Evolutionary conservation across 768 basidiomycete genomes (phyloP).

Genomic region (Lentinula sp.): DNA sequence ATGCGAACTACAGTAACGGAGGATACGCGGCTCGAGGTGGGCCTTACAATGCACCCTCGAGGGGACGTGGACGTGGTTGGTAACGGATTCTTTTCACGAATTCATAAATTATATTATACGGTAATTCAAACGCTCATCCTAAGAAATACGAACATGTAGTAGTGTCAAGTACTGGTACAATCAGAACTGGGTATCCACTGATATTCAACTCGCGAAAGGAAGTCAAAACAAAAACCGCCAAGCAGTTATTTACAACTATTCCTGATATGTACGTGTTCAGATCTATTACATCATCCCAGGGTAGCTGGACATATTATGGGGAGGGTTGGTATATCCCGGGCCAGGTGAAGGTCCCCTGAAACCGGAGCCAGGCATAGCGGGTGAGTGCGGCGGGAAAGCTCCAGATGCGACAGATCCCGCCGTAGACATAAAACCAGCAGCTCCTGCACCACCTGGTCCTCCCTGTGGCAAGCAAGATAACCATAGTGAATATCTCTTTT

Average conservation of each 20-base stretch:
- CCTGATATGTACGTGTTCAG: background rate
- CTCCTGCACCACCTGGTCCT: conserved; percentile 17
- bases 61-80: conserved; percentile 50
- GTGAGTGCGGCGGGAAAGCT: background rate
- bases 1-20: conserved; percentile 7
- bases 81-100: conserved; percentile 17
- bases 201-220: too few relatives aligned
- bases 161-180: background rate
- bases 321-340: background rate
- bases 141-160: too few relatives aligned
- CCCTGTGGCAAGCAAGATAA: conserved; percentile 40
- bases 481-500: conserved; percentile 60
- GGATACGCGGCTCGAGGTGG: conserved; percentile 17
- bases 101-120: background rate
- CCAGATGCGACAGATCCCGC: background rate
- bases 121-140: background rate
- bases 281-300: background rate
- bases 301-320: background rate
- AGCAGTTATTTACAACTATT: too few relatives aligned
- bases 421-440: conserved; percentile 14
- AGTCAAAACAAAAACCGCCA: background rate
- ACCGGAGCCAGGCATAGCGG: background rate
- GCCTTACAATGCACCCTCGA: conserved; percentile 20
- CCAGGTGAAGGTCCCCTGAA: background rate
- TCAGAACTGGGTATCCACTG: too few relatives aligned